phyloP scores from a whole-genome alignment of 768 basidiomycete genomes.

The Auricularia heimuer region DNA sequence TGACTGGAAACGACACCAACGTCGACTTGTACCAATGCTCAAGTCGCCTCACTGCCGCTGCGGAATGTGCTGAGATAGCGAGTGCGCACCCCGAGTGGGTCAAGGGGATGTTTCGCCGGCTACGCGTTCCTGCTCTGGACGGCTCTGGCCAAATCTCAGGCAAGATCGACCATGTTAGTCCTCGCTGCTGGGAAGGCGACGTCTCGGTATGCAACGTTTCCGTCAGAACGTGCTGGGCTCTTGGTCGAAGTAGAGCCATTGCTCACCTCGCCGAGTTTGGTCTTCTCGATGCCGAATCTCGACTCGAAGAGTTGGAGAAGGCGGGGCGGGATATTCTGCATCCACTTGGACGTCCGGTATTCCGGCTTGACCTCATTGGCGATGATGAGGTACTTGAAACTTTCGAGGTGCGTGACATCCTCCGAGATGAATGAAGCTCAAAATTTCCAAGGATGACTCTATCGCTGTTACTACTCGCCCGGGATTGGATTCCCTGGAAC shows the following conservation, averaged over 20 bases:
- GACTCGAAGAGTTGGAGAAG: not conserved
- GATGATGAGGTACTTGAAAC: not conserved
- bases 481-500: not conserved
- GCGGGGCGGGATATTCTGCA: not conserved
- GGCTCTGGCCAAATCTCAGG: not conserved
- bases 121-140: conserved; percentile 7
- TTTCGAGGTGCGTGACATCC: not conserved
- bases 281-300: not conserved
- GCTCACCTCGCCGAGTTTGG: not conserved
- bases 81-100: conserved; percentile 30
- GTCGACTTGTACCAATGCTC: conserved; percentile 17
- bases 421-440: not conserved
- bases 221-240: not conserved
- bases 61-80: conserved; percentile 27
- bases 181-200: not conserved
- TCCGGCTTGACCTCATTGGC: not conserved
- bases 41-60: conserved; percentile 20
- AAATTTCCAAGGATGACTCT: not conserved
- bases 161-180: not conserved
- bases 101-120: conserved; percentile 22
- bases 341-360: not conserved
- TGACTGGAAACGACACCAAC: conserved; percentile 16
- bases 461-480: too few species aligned
- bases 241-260: not conserved
- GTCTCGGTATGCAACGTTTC: not conserved